These are phyloP conservation scores for Rubroboletus pulcherrimus DNA, from an alignment of 768 basidiomycete genomes.

Conservation along the genomic window DNA sequence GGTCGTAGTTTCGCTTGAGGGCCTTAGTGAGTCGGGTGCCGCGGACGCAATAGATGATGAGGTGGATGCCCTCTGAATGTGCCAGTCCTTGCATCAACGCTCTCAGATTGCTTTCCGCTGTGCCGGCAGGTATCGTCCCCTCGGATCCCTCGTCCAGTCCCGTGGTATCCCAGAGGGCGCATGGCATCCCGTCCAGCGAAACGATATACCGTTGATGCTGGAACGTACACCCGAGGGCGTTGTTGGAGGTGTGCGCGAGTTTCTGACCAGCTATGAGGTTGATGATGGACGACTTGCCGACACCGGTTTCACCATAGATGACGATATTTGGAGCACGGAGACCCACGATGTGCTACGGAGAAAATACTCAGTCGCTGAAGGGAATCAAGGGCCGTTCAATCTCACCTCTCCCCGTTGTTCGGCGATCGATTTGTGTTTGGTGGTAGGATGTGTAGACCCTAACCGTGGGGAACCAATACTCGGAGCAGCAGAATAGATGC, in stretches of 20 bases:
- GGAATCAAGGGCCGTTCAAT: neutral
- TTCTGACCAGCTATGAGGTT: constrained; percentile 6
- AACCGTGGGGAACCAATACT: neutral
- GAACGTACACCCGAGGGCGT: constrained; percentile 3
- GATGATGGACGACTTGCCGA: constrained; percentile 8
- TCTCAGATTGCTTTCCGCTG: neutral
- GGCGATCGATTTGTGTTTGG: neutral
- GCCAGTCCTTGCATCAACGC: neutral
- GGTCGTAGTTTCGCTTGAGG: neutral
- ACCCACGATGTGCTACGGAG: neutral
- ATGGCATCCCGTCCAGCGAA: neutral
- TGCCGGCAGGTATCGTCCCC: neutral
- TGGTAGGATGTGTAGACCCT: neutral
- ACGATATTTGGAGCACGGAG: neutral
- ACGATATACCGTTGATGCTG: neutral
- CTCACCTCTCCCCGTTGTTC: neutral
- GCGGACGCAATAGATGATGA: neutral
- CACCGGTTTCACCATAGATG: constrained; percentile 2
- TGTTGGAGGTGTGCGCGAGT: neutral
- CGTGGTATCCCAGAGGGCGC: neutral
- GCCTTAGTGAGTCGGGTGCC: neutral
- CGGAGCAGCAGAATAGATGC: neutral
- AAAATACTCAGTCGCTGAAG: neutral
- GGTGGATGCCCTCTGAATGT: neutral
- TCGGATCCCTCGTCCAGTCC: neutral